Evolutionary conservation across 352 stramenopile species (phyloP).

Genomic region (Pythium sp.): DNA sequence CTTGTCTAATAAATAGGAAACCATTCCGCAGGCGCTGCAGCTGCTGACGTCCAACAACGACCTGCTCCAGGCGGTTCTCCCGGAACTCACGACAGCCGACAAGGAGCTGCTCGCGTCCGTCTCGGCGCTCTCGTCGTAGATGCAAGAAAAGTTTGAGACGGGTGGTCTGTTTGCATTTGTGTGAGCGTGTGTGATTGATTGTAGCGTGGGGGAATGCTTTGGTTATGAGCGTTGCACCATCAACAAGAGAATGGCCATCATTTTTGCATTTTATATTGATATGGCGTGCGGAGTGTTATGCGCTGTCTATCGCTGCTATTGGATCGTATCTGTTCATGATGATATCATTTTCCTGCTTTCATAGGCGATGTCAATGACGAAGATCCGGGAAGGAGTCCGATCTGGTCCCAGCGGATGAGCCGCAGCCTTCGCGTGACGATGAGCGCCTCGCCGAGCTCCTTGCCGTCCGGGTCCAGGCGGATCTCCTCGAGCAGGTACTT

Average conservation of each 20-base stretch:
- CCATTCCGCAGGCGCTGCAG: conserved; percentile 61
- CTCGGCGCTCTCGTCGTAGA: conserved; percentile 41
- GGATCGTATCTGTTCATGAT: not conserved
- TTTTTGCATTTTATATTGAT: not conserved
- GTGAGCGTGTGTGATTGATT: not conserved
- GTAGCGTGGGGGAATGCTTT: not conserved
- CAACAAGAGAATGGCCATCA: not conserved
- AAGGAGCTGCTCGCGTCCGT: conserved; percentile 61
- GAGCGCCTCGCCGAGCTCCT: conserved; percentile 48
- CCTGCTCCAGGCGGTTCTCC: conserved; percentile 59
- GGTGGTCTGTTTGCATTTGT: not conserved
- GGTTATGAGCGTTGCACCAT: not conserved
- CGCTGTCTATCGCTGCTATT: not conserved
- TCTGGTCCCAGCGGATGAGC: conserved; percentile 63
- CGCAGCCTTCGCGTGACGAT: conserved; percentile 63
- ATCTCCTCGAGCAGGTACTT: conserved; percentile 79
- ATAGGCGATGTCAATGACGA: conserved; percentile 13
- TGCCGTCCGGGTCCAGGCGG: conserved; percentile 50
- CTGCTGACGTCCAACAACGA: conserved; percentile 43
- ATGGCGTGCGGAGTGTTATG: not conserved
- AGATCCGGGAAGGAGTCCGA: conserved; percentile 22
- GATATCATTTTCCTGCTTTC: conserved; percentile 15
- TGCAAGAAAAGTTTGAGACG: conserved; percentile 12
- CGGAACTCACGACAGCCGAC: conserved; percentile 63
- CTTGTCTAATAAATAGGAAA: too few species aligned